Evolutionary conservation across 2,329 filamentous ascomycete species (phyloP).

Genomic region (Aspergillus hiratsukae): DNA sequence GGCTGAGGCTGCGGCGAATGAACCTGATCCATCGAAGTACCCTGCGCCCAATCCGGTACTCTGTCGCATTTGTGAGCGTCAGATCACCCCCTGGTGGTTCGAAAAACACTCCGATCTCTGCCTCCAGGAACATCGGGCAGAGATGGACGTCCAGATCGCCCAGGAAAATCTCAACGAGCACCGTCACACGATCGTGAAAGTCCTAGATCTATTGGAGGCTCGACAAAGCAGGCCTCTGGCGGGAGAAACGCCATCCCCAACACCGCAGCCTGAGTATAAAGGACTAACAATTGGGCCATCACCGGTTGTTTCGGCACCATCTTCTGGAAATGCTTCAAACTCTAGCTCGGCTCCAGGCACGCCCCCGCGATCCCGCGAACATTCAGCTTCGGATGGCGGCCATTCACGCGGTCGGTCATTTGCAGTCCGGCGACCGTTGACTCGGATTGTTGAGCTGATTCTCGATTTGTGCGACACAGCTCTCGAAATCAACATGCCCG

Average conservation of each 20-base stretch:
- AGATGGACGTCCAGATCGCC: constrained; percentile 96
- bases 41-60: constrained; percentile 79
- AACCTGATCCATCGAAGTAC: constrained; percentile 66
- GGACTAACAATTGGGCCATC: constrained; percentile 76
- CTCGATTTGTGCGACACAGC: constrained; percentile 95
- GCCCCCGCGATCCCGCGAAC: constrained; percentile 62
- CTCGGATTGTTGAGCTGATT: constrained; percentile 89
- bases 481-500: constrained; percentile 87
- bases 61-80: constrained; percentile 94
- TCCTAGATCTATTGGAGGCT: constrained; percentile 85
- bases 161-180: constrained; percentile 92
- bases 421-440: constrained; percentile 81
- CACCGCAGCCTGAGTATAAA: constrained; percentile 76
- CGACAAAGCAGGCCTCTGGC: constrained; percentile 40
- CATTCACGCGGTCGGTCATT: constrained; percentile 82
- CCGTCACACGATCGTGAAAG: constrained; percentile 88
- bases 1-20: constrained; percentile 75
- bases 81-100: constrained; percentile 99
- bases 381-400: constrained; percentile 63
- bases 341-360: constrained; percentile 65
- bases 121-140: constrained; percentile 88
- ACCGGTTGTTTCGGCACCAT: constrained; percentile 62
- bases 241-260: constrained; percentile 41
- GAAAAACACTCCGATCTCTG: constrained; percentile 98
- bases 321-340: constrained; percentile 66